A percentile compares a stretch with the other conserved stretches of the same genome.
phyloP scores from a whole-genome alignment of 2,329 filamentous ascomycete species.

The Aquanectria penicillioides region DNA sequence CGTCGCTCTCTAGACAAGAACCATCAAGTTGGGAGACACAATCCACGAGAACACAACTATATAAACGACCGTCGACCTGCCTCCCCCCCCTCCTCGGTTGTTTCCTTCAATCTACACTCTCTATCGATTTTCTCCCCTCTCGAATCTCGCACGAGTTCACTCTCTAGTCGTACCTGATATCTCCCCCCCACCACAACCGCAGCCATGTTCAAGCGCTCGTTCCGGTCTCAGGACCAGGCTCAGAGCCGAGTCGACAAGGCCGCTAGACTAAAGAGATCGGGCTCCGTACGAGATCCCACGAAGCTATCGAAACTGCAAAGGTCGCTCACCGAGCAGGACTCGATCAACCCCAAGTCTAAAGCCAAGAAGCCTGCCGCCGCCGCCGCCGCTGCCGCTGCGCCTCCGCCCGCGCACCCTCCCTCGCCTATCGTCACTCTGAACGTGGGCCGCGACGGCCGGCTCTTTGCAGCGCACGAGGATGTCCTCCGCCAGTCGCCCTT shows the following conservation, averaged over 20 bases:
- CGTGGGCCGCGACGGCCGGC: slow-evolving; percentile 83
- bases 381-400: slow-evolving; percentile 24
- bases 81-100: slow-evolving; percentile 9
- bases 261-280: slow-evolving; percentile 77
- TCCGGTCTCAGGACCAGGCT: slow-evolving; percentile 75
- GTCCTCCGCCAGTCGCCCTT: slow-evolving; percentile 87
- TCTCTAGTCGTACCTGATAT: slow-evolving; percentile 35
- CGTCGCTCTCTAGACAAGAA: slow-evolving; percentile 61
- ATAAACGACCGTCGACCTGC: slow-evolving; percentile 12
- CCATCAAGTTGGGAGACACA: slow-evolving; percentile 35
- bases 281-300: slow-evolving; percentile 72
- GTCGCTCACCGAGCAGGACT: slow-evolving; percentile 72
- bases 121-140: slow-evolving; percentile 28
- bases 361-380: slow-evolving; percentile 27
- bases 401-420: slow-evolving; percentile 53
- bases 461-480: slow-evolving; percentile 96
- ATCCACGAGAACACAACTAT: slow-evolving; percentile 16
- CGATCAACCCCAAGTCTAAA: slow-evolving; percentile 38
- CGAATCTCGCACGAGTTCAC: slow-evolving; percentile 39
- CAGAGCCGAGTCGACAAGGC: slow-evolving; percentile 83
- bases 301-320: slow-evolving; percentile 88
- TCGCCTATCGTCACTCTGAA: slow-evolving; percentile 87
- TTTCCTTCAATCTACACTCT: slow-evolving; percentile 9
- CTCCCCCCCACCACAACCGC: slow-evolving; percentile 43
- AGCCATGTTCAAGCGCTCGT: slow-evolving; percentile 92